These are phyloP conservation scores for Aspergillus incahuasiensis DNA, from an alignment of 495 filamentous ascomycete species.

Conservation along the genomic window DNA sequence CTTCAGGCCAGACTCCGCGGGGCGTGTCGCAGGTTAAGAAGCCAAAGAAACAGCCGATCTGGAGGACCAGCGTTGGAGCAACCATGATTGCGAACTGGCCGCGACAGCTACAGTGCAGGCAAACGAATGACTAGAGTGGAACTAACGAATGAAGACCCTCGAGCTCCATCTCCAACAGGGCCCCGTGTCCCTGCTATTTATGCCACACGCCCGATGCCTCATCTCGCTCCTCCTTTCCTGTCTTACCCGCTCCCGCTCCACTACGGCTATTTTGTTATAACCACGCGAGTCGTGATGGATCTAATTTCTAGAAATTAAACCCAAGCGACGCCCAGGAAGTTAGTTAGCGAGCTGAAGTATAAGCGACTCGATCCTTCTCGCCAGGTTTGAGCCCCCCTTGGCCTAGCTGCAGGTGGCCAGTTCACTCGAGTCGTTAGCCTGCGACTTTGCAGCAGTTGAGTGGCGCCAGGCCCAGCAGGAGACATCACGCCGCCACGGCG, in stretches of 20 bases:
- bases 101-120: conserved; percentile 5
- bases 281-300: conserved; percentile 1
- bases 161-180: not conserved
- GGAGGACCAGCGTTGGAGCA: conserved; percentile 21
- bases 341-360: not conserved
- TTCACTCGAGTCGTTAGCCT: too few relatives aligned
- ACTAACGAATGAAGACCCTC: conserved; percentile 25
- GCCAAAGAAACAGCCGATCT: conserved; percentile 30
- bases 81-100: conserved; percentile 26
- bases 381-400: not conserved
- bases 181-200: conserved; percentile 5
- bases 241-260: conserved; percentile 2
- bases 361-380: conserved; percentile 3
- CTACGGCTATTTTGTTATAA: not conserved
- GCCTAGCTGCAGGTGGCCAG: not conserved
- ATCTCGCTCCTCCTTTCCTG: not conserved
- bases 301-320: not conserved
- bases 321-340: not conserved
- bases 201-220: not conserved
- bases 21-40: conserved; percentile 38
- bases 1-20: conserved; percentile 30
- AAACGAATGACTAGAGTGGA: conserved; percentile 12
- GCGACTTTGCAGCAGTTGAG: not conserved
- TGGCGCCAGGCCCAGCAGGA: too few relatives aligned
- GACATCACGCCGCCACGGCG: not conserved